These are phyloP conservation scores for Trifolium repens DNA, from an alignment of 306 rosid genomes.

Conservation along the genomic window DNA sequence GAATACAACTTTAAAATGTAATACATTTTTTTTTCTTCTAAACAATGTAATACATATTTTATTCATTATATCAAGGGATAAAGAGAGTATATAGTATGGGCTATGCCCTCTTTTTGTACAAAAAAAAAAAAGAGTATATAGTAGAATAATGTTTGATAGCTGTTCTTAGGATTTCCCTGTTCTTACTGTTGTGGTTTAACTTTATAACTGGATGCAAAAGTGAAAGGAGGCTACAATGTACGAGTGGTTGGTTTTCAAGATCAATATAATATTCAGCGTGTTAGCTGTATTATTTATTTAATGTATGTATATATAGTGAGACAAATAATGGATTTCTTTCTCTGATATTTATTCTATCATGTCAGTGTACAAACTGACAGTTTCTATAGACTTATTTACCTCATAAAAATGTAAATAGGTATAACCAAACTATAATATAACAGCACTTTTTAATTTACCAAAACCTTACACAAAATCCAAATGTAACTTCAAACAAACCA, in stretches of 20 bases:
- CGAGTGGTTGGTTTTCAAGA: background rate
- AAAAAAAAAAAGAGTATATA: no score
- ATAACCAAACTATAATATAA: slow-evolving; percentile 23
- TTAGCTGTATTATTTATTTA: slow-evolving; percentile 1
- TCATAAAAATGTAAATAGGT: slow-evolving; percentile 19
- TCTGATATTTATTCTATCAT: slow-evolving; percentile 22
- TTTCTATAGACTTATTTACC: slow-evolving; percentile 32
- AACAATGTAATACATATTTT: no score
- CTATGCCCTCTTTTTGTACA: no score
- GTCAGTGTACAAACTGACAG: slow-evolving; percentile 8
- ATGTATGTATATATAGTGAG: background rate
- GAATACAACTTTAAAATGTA: background rate
- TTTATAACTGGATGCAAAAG: background rate
- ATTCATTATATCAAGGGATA: no score
- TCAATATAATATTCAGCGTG: slow-evolving; percentile 7
- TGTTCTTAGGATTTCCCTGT: background rate
- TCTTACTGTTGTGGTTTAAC: background rate
- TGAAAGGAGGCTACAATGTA: background rate
- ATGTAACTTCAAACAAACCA: slow-evolving; percentile 20
- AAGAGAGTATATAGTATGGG: no score
- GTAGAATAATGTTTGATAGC: no score
- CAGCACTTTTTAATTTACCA: slow-evolving; percentile 9
- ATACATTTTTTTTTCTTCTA: no score
- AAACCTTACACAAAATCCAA: slow-evolving; percentile 22
- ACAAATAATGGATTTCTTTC: background rate